These are phyloP conservation scores for Lentinus tigrinus DNA, from an alignment of 768 basidiomycete genomes.

Conservation along the genomic window DNA sequence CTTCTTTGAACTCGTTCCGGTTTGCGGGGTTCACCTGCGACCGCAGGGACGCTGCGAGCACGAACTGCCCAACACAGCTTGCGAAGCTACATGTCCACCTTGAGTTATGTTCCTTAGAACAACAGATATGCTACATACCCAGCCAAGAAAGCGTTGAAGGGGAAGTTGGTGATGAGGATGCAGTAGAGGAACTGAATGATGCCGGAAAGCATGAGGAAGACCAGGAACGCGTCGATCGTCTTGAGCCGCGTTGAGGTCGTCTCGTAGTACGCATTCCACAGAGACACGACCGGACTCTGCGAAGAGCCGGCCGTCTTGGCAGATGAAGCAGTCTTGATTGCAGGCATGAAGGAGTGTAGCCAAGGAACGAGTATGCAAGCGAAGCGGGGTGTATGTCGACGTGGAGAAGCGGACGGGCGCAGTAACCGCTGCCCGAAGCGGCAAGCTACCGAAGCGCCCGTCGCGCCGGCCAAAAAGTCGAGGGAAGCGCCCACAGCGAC, in stretches of 20 bases:
- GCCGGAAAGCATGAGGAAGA: slow-evolving; percentile 90
- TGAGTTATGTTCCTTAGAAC: neutral
- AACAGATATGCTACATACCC: slow-evolving; percentile 65
- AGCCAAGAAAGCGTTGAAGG: slow-evolving; percentile 96
- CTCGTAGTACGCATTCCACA: slow-evolving; percentile 76
- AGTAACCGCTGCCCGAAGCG: slow-evolving; percentile 9
- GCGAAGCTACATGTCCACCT: slow-evolving; percentile 63
- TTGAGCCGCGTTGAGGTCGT: slow-evolving; percentile 84
- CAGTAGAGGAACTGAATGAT: slow-evolving; percentile 91
- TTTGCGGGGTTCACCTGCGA: slow-evolving; percentile 91
- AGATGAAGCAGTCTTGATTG: slow-evolving; percentile 31
- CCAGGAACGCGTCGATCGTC: slow-evolving; percentile 89
- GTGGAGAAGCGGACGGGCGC: slow-evolving; percentile 20
- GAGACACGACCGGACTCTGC: slow-evolving; percentile 44
- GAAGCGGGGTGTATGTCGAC: slow-evolving; percentile 12
- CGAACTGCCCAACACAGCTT: slow-evolving; percentile 95
- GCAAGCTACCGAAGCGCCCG: slow-evolving; percentile 12
- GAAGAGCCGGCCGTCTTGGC: slow-evolving; percentile 21
- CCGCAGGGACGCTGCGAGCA: slow-evolving; percentile 87
- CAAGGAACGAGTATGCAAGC: slow-evolving; percentile 9
- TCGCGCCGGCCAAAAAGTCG: slow-evolving; percentile 20
- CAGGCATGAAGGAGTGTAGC: slow-evolving; percentile 31
- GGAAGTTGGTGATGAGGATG: slow-evolving; percentile 86
- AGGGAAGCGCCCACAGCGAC: slow-evolving; percentile 16
- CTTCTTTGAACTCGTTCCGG: slow-evolving; percentile 77